Base-by-base conservation (phyloP, 2,329 filamentous ascomycete genomes). In the Sphaerulina musiva region DNA sequence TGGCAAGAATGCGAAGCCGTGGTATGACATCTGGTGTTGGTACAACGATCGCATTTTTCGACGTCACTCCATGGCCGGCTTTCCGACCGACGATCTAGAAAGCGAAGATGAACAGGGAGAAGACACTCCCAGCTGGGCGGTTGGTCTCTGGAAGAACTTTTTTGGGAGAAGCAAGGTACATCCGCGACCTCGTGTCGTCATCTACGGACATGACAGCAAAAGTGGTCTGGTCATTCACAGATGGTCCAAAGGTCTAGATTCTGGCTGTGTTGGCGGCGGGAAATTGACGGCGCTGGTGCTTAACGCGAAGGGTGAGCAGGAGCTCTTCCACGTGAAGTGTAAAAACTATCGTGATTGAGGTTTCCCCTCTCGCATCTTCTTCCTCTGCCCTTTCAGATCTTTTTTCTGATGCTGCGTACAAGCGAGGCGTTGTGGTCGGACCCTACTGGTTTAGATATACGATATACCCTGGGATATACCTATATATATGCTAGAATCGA, bases 171-270 rank as follows among this genome's bases (percentile, higher is more conserved):
- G 69, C 48, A 59, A 69, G n/a, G 65, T 38, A 20, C 57, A 69
- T 23, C 75, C 80, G 8, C 80, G 76, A 40, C 66, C 67, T 7
- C 60, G 67, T 11, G 89, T 87, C 0, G 85, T 95, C 40, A 78
- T 95, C 54, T 96, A 95, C 70, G 91, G 91, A 4, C 92, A 97
- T 68, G 89, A 96, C 68, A 81, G 89, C 20, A 84, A 84, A 64
- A 73, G 74, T 2, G 90, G 89, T 0, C 78, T 95, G 26, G 79
- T 80, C 64, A 71, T 86, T 14, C 70, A 81, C 47, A 76, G 79
- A 46, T 95, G 88, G 70, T 87, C 85, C 3, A 88, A 90, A 66
- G 93, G 93, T 0, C 75, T 97, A 45, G 93, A 97, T 70, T 87
- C 86, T 0, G 85, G 84, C 0, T 97, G 93, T 68, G 83, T 89